Base-by-base conservation (phyloP, 1,139 yeast genomes). In the Lodderomyces beijingensis region DNA sequence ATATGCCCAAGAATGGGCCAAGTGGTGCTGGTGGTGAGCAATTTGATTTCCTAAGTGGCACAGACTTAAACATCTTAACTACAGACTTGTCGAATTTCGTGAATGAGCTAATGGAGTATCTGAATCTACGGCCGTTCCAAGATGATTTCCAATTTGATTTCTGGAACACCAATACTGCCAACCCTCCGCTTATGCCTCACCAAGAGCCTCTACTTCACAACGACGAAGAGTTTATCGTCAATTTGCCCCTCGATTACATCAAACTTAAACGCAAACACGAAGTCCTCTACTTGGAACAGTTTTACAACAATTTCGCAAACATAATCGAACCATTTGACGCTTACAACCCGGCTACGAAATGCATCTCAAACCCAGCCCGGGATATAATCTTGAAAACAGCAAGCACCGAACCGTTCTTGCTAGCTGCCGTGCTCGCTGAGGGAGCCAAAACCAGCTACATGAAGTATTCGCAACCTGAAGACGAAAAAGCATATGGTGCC, bases 351-450 rank as follows among this genome's bases (percentile, higher is more conserved):
- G 22, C 19, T 18, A 33, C 38, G 12, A 37, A 36, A 32, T 22
- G 34, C 2, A 30, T 34, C 4, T 37, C 37, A 2, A 77, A 78
- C 40, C 85, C 86, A 0, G 66, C 75, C 1, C 55, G 84, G 32
- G 84, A 79, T 43, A 67, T 79, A 3, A 51, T 79, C 8, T 49
- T 79, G 24, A 65, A 69, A 16, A 70, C 74, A 44, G 83, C 84
- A 0, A 59, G 65, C 25, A 59, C 63, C 12, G 81, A 76, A 43
- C 62, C 77, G 2, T 79, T 74, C 44, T 49, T 80, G 12, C 51
- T 79, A 31, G 76, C 80, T 11, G 82, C 84, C 1, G 67, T 79
- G 3, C 52, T 79, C 30, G 83, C 87, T 0, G 78, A 78, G 36
- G 86, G 86, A 13, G 85, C 86, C 0, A 59, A 75, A 21, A 59